phyloP scores from a whole-genome alignment of 805 yeast genomes.

The Ogataea kodamae region DNA sequence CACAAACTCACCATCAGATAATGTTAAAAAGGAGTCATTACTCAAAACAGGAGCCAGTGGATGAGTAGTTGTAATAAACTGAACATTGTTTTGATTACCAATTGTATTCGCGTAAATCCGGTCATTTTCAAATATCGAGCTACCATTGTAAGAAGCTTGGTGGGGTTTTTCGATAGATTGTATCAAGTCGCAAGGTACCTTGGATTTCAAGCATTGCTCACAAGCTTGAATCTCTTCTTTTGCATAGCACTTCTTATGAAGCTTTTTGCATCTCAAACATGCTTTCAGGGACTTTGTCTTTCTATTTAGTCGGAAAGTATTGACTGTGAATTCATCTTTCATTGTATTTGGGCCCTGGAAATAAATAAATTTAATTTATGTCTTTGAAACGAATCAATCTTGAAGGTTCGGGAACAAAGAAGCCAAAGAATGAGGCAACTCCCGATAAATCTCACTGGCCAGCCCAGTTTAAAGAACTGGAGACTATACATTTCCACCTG shows the following conservation, averaged over 20 bases:
- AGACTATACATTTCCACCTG: slow-evolving; percentile 46
- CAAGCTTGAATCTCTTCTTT: slow-evolving; percentile 12
- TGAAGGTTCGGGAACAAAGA: slow-evolving; percentile 8
- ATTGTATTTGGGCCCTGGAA: too few species aligned
- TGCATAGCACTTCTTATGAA: slow-evolving; percentile 25
- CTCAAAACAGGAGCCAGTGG: slow-evolving; percentile 33
- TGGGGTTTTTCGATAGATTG: neutral
- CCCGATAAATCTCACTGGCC: slow-evolving; percentile 26
- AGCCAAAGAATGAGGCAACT: neutral
- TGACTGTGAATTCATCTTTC: slow-evolving; percentile 9
- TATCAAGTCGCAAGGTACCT: slow-evolving; percentile 10
- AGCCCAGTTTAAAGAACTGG: slow-evolving; percentile 37
- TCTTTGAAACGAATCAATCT: slow-evolving; percentile 4
- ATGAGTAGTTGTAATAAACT: slow-evolving; percentile 32
- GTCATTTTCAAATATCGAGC: slow-evolving; percentile 22
- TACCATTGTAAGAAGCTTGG: neutral
- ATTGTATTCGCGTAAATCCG: slow-evolving; percentile 26
- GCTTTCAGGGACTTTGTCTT: slow-evolving; percentile 21
- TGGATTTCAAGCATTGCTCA: slow-evolving; percentile 13
- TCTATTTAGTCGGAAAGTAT: slow-evolving; percentile 19
- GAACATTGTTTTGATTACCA: slow-evolving; percentile 22
- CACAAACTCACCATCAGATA: slow-evolving; percentile 31
- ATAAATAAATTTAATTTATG: slow-evolving; percentile 1
- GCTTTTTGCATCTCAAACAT: slow-evolving; percentile 26
- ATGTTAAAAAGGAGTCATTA: slow-evolving; percentile 30